Base-by-base conservation (phyloP, 2,329 filamentous ascomycete species). In the Passalora sequoiae region DNA sequence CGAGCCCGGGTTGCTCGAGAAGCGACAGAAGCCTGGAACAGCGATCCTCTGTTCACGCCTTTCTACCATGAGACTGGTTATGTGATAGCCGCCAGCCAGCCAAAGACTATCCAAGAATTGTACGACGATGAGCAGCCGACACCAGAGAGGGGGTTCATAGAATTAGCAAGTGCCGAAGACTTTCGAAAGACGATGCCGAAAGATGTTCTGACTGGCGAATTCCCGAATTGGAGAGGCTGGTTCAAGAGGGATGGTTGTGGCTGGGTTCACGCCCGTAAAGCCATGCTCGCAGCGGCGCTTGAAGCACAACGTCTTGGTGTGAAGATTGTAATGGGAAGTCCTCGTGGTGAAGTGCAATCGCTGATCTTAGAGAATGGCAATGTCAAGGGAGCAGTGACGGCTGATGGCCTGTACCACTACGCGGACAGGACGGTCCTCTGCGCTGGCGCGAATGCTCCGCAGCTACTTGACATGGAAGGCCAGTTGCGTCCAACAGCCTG, bases 401-500 rank as follows among this genome's bases (percentile, higher is more conserved):
- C 58, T 24, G 67, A 74, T 50, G 71, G 71, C 0, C 51, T 52
- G 1, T 38, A 62, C 2, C 65, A 75, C 48, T 47, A 21, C 0
- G 73, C 73, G 12, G 61, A 70, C 3, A 65, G 63, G 13, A 71
- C 66, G 0, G 70, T 78, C 17, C 63, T 78, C 9, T 65, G 69
- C 12, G 70, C 73, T 3, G 74, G 74, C 3, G 74, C 75, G 10
- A 66, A 65, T 28, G 71, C 70, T 12, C 67, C 70, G 24, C 55
- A 58, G 3, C 57, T 78, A 0, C 56, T 78, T 1, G 71, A 77
- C 46, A 70, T 76, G 46, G 66, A 75, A 54, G 63, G 69, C 24
- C 74, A 78, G 51, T 58, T 78, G 6, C 65, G 72, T n/a, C 71
- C 74, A 2, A 77, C 72, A 3, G 73, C 73, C 1, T 76, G 73